Base-by-base conservation (phyloP, 345 rosid genomes). In the Sisymbrium altissimum region DNA sequence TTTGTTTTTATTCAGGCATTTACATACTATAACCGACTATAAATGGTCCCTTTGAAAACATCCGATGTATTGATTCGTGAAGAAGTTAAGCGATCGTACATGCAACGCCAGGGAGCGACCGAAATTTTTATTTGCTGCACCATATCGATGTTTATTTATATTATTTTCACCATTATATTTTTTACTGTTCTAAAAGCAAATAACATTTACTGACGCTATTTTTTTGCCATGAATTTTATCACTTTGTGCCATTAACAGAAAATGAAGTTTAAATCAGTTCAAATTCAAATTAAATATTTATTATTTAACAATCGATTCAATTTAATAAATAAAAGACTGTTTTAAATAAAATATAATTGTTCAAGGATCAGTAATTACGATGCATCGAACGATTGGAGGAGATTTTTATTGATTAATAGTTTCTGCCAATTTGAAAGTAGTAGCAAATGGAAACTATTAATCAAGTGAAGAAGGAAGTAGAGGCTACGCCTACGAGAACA, bases 401-500 rank as follows among this genome's bases (percentile, higher is more conserved):
- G 3, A 40, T 36, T 4, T 55, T 56, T 15, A 17, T 7, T 15
- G 4, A 0, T 38, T 71, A 18, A 7, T 53, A 53, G 36, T 64
- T 17, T n/a, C 1, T 56, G 27, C 39, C n/a, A 45, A 9, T 15
- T 33, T 45, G 4, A 33, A 64, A 41, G 17, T 6, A 41, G 43
- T 13, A 60, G 54, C 55, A 44, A 41, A 21, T 38, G 5, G 19
- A 53, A 71, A 54, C 32, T 33, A 63, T 17, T 45, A 48, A 39
- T 19, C 19, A 46, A 72, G 66, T 15, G 30, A 61, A 5, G 57
- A 38, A 18, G 38, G 27, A 21, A 7, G n/a, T 14, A 29, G 17
- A 15, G 29, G 45, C 48, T 54, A 70, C 46, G 58, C n/a, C n/a
- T n/a, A n/a, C 10, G 25, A 70, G n/a, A 68, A 70, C 45, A 35